These are phyloP conservation scores for Pilasporangium apinafurcum DNA, from an alignment of 352 stramenopile genomes.

Conservation along the genomic window DNA sequence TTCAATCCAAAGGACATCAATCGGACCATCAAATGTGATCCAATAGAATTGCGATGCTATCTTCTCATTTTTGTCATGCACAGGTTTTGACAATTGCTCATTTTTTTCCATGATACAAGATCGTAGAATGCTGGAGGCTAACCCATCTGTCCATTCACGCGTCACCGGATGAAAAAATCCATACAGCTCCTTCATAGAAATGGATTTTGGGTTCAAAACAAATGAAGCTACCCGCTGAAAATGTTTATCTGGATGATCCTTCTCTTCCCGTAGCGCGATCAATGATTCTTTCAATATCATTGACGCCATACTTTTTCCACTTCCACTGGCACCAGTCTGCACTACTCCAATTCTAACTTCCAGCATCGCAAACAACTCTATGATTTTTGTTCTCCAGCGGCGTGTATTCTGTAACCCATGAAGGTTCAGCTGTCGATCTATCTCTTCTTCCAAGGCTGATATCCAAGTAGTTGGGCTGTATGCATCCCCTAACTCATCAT, in stretches of 20 bases:
- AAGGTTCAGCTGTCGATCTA: slow-evolving; percentile 62
- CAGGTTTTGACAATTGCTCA: slow-evolving; percentile 29
- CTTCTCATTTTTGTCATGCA: slow-evolving; percentile 58
- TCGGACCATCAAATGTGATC: slow-evolving; percentile 80
- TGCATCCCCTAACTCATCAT: slow-evolving; percentile 4
- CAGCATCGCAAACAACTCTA: slow-evolving; percentile 91
- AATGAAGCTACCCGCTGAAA: slow-evolving; percentile 57
- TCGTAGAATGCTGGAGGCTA: slow-evolving; percentile 66
- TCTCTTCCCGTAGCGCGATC: slow-evolving; percentile 36
- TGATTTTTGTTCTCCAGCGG: slow-evolving; percentile 81
- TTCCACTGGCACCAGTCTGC: slow-evolving; percentile 64
- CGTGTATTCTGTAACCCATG: slow-evolving; percentile 53
- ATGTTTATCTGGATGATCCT: slow-evolving; percentile 31
- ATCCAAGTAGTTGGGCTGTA: slow-evolving; percentile 21
- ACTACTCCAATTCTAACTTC: slow-evolving; percentile 88
- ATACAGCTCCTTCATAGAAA: slow-evolving; percentile 78
- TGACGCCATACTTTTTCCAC: slow-evolving; percentile 59
- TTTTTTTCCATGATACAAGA: slow-evolving; percentile 71
- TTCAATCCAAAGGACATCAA: slow-evolving; percentile 82
- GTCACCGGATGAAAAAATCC: slow-evolving; percentile 82
- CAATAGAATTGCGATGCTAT: slow-evolving; percentile 57
- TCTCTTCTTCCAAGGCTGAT: slow-evolving; percentile 56
- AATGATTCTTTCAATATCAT: slow-evolving; percentile 42
- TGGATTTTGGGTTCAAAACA: slow-evolving; percentile 75
- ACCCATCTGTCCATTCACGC: slow-evolving; percentile 77